A percentile compares a stretch with the other conserved stretches of the same genome.
Conservation (phyloP, 2,329 filamentous ascomycete genomes). For the Orbilia brochopaga region DNA sequence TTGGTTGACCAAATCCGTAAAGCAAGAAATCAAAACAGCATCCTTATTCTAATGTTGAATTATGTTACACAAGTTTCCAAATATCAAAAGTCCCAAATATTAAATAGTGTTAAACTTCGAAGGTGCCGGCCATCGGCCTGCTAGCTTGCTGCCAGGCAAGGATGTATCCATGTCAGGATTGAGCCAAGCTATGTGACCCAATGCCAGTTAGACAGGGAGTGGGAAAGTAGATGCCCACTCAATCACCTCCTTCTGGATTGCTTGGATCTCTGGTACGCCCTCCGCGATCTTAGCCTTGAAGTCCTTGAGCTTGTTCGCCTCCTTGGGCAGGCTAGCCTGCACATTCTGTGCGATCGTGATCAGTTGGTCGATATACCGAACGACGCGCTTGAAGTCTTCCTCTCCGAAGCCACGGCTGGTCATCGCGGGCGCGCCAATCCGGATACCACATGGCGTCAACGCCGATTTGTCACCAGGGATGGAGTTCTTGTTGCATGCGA, state of each 20-base stretch:
- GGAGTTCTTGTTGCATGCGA: conserved; percentile 99
- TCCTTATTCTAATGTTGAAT: too few species aligned
- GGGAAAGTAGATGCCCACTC: conserved; percentile 89
- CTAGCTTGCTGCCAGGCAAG: too few species aligned
- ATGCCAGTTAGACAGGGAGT: conserved; percentile 71
- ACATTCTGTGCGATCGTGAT: conserved; percentile 90
- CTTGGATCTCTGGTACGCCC: conserved; percentile 81
- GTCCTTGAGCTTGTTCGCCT: conserved; percentile 99
- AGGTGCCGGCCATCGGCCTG: background rate
- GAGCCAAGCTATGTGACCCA: conserved; percentile 72
- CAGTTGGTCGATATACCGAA: conserved; percentile 82
- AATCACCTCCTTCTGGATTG: conserved; percentile 86
- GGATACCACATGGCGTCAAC: conserved; percentile 89
- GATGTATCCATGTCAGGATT: too few species aligned
- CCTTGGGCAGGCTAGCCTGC: conserved; percentile 84
- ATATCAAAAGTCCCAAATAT: too few species aligned
- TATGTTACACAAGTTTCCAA: too few species aligned
- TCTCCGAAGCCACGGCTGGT: conserved; percentile 91
- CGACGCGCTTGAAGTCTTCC: conserved; percentile 89
- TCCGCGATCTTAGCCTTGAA: conserved; percentile 90
- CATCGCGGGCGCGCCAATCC: conserved; percentile 97
- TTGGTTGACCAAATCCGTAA: too few species aligned
- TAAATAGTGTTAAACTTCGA: too few species aligned
- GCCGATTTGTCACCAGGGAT: conserved; percentile 98
- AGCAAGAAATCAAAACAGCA: too few species aligned